Base-by-base conservation (phyloP, 2,329 filamentous ascomycete genomes). In the Cryphonectria carpinicola region DNA sequence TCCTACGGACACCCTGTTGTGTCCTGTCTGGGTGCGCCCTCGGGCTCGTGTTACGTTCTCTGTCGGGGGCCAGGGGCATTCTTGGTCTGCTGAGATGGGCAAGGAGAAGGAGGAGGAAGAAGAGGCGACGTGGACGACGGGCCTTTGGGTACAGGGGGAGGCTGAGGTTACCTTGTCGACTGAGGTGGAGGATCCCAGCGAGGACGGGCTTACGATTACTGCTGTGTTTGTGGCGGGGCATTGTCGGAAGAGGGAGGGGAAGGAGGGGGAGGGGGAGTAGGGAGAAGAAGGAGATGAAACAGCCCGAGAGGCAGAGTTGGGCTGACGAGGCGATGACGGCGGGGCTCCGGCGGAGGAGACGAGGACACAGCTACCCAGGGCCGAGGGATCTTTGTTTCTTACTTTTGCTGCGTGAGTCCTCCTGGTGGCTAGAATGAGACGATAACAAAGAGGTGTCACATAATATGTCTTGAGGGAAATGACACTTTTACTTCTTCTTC, bases 1-100 rank as follows among this genome's bases (percentile, higher is more conserved):
- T 35, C 35, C 39, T 22, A 69, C 70, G 25, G 73, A 73, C 46
- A 72, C 72, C 4, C 73, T 73, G n/a, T 32, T 74, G 19, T 74
- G 71, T 25, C 70, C 60, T 19, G 67, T 70, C 4, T 70, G 70
- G 70, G 56, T 70, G n/a, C 60, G 61, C 25, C 67, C 70, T 1
- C 41, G 67, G 39, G 70, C 70, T 17, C 35, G 54, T 8, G 28
- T 71, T 2, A 43, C 41, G 4, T 54, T 71, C 39, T 56, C 58
- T 25, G 25, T 64, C 56, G 67, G 61, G 2, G 65, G 60, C 6
- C 28, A 52, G 10, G 25, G 65, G 41, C 70, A 71, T 35, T 41
- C 58, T 1, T 71, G 70, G 70, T 52, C 52, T 28, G 60, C 65
- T 60, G 41, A 14, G 43, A 39, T 39, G 37, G 37, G 37, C 8